Conservation (phyloP, 257 asterid species). For the Solanum chiquidenum region DNA sequence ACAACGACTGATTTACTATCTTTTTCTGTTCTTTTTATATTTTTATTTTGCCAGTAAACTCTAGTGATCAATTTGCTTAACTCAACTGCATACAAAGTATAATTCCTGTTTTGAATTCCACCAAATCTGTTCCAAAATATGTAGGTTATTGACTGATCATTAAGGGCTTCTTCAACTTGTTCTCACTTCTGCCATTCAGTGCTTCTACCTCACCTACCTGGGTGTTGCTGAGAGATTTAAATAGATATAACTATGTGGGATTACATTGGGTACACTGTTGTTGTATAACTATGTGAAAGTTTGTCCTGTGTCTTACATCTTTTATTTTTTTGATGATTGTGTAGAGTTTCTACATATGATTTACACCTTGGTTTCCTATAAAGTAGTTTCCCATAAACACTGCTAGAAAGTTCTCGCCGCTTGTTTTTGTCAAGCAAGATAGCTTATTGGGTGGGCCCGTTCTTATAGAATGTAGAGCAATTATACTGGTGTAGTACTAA, state of each 20-base stretch:
- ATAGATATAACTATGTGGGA: background rate
- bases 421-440: background rate
- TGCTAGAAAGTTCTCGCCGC: background rate
- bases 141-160: background rate
- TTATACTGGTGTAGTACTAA: background rate
- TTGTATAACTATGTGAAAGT: background rate
- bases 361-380: background rate
- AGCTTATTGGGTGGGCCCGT: background rate
- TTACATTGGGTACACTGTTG: background rate
- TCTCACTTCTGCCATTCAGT: background rate
- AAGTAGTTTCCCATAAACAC: background rate
- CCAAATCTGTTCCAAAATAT: background rate
- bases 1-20: background rate
- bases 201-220: background rate
- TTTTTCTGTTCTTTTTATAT: background rate
- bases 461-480: background rate
- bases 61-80: background rate
- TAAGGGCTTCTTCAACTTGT: background rate
- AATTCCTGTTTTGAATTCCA: background rate
- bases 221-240: background rate
- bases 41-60: background rate
- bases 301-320: background rate
- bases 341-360: background rate
- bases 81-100: background rate
- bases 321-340: background rate